These are phyloP conservation scores for Scenedesmus sp. DNA, from an alignment of 163 green algal genomes.

Conservation along the genomic window DNA sequence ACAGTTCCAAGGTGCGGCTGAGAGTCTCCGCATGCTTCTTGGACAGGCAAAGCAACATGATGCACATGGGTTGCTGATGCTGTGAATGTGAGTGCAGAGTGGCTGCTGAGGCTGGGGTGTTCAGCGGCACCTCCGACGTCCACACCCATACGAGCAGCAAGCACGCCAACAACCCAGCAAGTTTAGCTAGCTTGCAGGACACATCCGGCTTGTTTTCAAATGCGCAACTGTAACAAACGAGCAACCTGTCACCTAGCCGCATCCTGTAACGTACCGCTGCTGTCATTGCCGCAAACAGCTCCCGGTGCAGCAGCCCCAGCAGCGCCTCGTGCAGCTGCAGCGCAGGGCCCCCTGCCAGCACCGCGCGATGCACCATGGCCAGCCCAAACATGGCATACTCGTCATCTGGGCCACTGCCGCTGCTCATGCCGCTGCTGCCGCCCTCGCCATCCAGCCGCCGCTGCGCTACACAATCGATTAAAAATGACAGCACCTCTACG, in stretches of 20 bases:
- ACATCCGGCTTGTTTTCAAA: too few relatives aligned
- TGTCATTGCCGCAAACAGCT: constrained; percentile 54
- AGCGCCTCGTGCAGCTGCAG: constrained; percentile 78
- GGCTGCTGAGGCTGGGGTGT: too few relatives aligned
- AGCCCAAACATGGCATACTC: constrained; percentile 72
- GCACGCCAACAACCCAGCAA: neutral
- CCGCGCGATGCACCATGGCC: constrained; percentile 77
- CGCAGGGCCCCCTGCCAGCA: constrained; percentile 72
- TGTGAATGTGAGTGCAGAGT: neutral
- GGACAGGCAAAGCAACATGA: neutral
- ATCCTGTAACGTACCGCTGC: constrained; percentile 13
- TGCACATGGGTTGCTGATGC: neutral
- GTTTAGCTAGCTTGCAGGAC: neutral
- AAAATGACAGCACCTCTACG: constrained; percentile 68
- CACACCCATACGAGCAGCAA: neutral
- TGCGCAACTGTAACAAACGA: too few relatives aligned
- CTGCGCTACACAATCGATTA: constrained; percentile 52
- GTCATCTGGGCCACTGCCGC: constrained; percentile 47
- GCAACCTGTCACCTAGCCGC: neutral
- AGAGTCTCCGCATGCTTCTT: too few relatives aligned
- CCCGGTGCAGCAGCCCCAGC: constrained; percentile 72
- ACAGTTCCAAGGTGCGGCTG: too few relatives aligned
- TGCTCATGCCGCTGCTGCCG: neutral
- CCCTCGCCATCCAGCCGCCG: constrained; percentile 20
- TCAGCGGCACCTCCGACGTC: neutral